Evolutionary conservation across 805 yeast genomes (phyloP), one percentile per base, ranked within the genome.

Genomic region (Phaffomyces opuntiae): DNA sequence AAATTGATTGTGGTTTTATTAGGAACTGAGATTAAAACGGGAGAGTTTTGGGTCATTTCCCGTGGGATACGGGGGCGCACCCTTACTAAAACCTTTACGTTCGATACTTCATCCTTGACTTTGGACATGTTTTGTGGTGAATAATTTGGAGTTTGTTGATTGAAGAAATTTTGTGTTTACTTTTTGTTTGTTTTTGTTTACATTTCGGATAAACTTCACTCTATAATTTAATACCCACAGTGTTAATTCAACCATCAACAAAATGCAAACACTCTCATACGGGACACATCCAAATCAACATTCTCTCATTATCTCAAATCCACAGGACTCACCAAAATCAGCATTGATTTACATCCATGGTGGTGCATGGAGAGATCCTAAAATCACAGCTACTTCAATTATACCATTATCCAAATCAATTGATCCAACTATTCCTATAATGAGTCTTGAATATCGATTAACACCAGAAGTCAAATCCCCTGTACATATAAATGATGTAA

Each of bases 331-430:
- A 36, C 6, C 11, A 38, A 8, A 32, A n/a, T 44, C 57, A 3
- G 62, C 75, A 17, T 44, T 77, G 7, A 71, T 86, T 1, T 81
- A 79, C 53, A 73, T 87, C 36, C 96, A 87, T 63, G 96, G 96
- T 1, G 96, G 96, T 0, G 95, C 89, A 0, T 87, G 96, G 96
- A 70, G 87, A 49, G 95, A 84, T 56, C 77, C 80, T 1, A 59
- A 50, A 3, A 81, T 83, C 57, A 81, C 89, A 0, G 72, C 65
- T 26, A 62, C 71, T 36, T 91, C 83, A 54, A 78, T 77, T 44
- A 66, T 65, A 9, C 53, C 51, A 12, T 47, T 80, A 38, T 36
- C 52, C 16, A 32, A 40, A 13, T 12, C 17, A 51, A 62, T 21
- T 34, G 43, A 9, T 45, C 52, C 54, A 54, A 25, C 49, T 2